Evolutionary conservation across 305 asterid species (phyloP).

Genomic region (Fraxinus angustifolia): DNA sequence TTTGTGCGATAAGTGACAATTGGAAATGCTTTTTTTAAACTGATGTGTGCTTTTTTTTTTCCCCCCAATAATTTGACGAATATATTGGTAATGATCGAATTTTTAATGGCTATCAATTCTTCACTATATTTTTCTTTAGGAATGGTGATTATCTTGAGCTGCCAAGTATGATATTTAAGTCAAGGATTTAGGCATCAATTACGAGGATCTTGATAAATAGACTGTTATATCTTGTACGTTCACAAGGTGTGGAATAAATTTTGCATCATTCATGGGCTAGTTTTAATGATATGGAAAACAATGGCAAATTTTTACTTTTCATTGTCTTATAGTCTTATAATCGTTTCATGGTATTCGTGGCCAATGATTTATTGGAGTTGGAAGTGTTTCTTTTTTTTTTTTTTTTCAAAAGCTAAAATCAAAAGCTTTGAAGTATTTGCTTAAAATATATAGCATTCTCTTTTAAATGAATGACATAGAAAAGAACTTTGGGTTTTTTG

Average conservation of each 20-base stretch:
- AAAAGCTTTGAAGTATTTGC: background rate
- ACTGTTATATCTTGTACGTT: background rate
- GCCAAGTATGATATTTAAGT: background rate
- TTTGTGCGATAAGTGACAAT: background rate
- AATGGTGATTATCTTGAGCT: background rate
- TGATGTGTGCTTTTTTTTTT: background rate
- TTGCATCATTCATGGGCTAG: background rate
- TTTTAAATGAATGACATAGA: background rate
- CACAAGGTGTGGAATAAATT: background rate
- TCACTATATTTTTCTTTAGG: background rate
- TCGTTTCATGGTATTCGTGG: background rate
- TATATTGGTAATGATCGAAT: background rate
- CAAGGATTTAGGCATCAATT: background rate
- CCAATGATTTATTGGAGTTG: background rate
- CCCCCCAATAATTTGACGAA: background rate
- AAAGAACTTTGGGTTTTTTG: background rate
- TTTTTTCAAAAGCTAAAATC: background rate
- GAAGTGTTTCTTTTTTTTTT: background rate
- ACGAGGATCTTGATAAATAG: background rate
- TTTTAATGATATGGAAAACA: background rate
- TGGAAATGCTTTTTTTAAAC: conserved; percentile 6
- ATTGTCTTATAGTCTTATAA: background rate
- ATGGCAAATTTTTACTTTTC: background rate
- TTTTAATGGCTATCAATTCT: background rate
- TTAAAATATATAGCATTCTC: background rate